Conservation (phyloP, 306 rosid genomes). For the Vigna radiata region DNA sequence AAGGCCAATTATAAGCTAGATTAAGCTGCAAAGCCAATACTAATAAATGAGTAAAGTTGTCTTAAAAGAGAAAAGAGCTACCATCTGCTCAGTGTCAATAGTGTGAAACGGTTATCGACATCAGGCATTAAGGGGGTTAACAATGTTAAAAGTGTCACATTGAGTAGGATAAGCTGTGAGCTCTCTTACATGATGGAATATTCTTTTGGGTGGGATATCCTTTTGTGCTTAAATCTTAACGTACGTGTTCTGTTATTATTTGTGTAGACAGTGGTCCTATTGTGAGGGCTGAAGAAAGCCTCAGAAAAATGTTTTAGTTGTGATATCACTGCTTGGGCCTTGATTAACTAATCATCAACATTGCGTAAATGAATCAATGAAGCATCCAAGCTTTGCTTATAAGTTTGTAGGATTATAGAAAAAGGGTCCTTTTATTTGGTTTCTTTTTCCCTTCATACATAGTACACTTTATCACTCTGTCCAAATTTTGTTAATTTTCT, state of each 20-base stretch:
- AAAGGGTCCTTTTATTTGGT: not conserved
- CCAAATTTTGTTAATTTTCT: not conserved
- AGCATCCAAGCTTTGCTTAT: not conserved
- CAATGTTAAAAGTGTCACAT: too few relatives aligned
- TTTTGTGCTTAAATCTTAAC: too few relatives aligned
- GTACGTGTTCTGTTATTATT: not conserved
- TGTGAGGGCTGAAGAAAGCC: not conserved
- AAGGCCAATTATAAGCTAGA: too few relatives aligned
- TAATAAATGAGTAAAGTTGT: too few relatives aligned
- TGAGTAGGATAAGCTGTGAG: too few relatives aligned
- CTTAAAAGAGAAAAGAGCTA: too few relatives aligned
- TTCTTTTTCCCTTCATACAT: not conserved
- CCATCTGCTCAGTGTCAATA: too few relatives aligned
- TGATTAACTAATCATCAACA: not conserved
- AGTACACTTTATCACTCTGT: conserved; percentile 1
- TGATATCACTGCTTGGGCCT: not conserved
- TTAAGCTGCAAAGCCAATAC: too few relatives aligned
- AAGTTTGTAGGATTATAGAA: not conserved
- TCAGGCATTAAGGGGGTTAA: too few relatives aligned
- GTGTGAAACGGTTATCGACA: too few relatives aligned
- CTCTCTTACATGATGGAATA: too few relatives aligned
- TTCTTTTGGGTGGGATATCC: too few relatives aligned
- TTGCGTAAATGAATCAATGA: not conserved
- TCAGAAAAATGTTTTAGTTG: not conserved
- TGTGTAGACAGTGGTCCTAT: not conserved